Evolutionary conservation across 306 rosid species (phyloP).

Genomic region (Acacia crassicarpa): DNA sequence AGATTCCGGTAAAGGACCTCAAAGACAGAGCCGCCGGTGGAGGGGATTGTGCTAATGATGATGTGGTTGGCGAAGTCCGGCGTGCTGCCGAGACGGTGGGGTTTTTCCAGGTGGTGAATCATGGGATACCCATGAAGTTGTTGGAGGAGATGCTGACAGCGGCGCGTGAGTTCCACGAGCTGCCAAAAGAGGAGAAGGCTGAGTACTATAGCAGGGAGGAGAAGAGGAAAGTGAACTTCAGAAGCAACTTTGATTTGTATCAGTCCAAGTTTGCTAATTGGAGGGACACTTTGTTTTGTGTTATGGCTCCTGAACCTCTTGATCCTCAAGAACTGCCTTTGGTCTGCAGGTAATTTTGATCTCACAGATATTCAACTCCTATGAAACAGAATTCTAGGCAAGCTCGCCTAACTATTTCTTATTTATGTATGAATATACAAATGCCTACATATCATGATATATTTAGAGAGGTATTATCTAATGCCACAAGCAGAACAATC

Average conservation of each 20-base stretch:
- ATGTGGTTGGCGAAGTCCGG: slow-evolving; percentile 25
- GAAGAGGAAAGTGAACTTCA: slow-evolving; percentile 42
- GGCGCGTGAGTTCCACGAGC: slow-evolving; percentile 52
- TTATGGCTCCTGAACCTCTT: slow-evolving; percentile 43
- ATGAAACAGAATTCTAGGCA: too few relatives aligned
- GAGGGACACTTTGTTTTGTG: slow-evolving; percentile 50
- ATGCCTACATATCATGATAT: too few relatives aligned
- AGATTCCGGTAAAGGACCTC: slow-evolving; percentile 41
- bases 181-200: slow-evolving; percentile 37
- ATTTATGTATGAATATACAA: too few relatives aligned
- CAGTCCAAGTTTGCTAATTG: slow-evolving; percentile 44
- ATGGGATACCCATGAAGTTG: slow-evolving; percentile 34
- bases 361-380: too few relatives aligned
- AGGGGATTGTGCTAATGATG: not conserved
- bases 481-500: too few relatives aligned
- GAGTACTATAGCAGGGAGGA: slow-evolving; percentile 37
- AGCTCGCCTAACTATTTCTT: too few relatives aligned
- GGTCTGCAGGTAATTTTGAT: not conserved
- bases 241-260: slow-evolving; percentile 51
- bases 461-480: too few relatives aligned
- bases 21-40: not conserved
- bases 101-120: slow-evolving; percentile 56
- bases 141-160: slow-evolving; percentile 36
- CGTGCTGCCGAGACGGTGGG: slow-evolving; percentile 39
- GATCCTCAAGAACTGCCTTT: slow-evolving; percentile 35